Evolutionary conservation across 2,329 filamentous ascomycete species (phyloP).

Genomic region (Cercospora sp.): DNA sequence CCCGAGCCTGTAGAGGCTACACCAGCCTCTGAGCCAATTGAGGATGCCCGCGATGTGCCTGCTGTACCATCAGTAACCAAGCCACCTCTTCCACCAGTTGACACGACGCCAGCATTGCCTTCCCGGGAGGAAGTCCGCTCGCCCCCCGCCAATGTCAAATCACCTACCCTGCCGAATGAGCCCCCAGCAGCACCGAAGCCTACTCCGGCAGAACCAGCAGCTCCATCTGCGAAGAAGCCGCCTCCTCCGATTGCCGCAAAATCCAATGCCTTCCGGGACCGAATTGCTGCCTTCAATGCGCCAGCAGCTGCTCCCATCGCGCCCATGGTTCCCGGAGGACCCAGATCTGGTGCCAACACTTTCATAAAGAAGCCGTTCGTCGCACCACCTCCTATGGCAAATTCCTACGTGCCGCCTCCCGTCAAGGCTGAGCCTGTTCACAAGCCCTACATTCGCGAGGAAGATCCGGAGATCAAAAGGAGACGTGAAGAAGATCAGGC

Average conservation of each 20-base stretch:
- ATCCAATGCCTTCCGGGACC: conserved; percentile 87
- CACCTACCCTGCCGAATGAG: conserved; percentile 24
- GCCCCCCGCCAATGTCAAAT: conserved; percentile 28
- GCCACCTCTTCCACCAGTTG: conserved; percentile 42
- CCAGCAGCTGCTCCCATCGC: conserved; percentile 78
- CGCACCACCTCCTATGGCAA: conserved; percentile 86
- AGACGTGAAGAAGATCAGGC: conserved; percentile 66
- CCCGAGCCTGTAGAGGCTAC: conserved; percentile 31
- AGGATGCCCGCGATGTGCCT: conserved; percentile 31
- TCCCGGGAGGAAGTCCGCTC: conserved; percentile 32
- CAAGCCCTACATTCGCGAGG: conserved; percentile 81
- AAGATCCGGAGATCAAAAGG: conserved; percentile 69
- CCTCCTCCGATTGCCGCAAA: conserved; percentile 67
- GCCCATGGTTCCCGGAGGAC: conserved; percentile 79
- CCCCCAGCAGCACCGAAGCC: conserved; percentile 41
- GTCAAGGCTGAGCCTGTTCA: conserved; percentile 63
- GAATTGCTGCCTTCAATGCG: conserved; percentile 97
- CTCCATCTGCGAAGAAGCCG: conserved; percentile 53
- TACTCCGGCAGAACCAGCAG: conserved; percentile 39
- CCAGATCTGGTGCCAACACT: conserved; percentile 55
- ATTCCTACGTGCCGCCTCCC: conserved; percentile 82
- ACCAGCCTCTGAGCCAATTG: conserved; percentile 30
- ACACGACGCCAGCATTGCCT: conserved; percentile 29
- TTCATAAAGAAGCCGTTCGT: conserved; percentile 99
- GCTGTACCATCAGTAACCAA: conserved; percentile 40